A percentile compares a stretch with the other conserved stretches of the same genome.
Conservation (phyloP, 345 rosid species). For the Psidium guajava region DNA sequence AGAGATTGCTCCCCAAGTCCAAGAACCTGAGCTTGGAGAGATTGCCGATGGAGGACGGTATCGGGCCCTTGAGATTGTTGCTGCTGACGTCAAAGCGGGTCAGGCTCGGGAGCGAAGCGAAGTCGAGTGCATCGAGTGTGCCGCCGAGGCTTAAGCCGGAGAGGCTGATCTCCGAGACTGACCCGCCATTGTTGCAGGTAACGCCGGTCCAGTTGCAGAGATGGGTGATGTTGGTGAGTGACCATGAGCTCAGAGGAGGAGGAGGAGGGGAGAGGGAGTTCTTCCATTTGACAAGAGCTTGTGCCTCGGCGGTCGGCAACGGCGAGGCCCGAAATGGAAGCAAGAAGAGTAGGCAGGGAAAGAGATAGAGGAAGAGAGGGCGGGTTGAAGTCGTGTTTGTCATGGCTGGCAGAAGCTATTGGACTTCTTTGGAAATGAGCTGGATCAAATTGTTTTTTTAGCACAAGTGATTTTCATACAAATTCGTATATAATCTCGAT, state of each 20-base stretch:
- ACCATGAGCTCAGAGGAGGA: constrained; percentile 38
- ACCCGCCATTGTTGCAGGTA: constrained; percentile 14
- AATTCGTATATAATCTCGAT: no score
- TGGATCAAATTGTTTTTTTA: no score
- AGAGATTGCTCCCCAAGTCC: not conserved
- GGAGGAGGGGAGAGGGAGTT: constrained; percentile 7
- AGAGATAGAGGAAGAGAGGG: not conserved
- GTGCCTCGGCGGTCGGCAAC: constrained; percentile 37
- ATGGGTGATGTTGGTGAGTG: constrained; percentile 23
- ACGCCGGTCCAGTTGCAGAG: constrained; percentile 61
- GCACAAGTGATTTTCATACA: no score
- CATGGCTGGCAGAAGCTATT: not conserved
- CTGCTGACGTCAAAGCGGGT: constrained; percentile 32
- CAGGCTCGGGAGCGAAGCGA: constrained; percentile 30
- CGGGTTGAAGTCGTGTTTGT: not conserved
- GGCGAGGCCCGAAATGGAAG: constrained; percentile 7
- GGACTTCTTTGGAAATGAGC: no score
- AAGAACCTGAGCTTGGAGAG: not conserved
- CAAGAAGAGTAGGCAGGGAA: not conserved
- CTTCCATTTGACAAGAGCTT: constrained; percentile 56
- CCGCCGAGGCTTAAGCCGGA: constrained; percentile 16
- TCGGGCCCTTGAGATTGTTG: constrained; percentile 23
- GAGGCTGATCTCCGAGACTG: constrained; percentile 24
- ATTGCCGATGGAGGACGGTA: not conserved
- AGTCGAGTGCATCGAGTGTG: constrained; percentile 22